These are phyloP conservation scores for Pinus albicaulis DNA, from an alignment of 75 land plant species.

Conservation along the genomic window DNA sequence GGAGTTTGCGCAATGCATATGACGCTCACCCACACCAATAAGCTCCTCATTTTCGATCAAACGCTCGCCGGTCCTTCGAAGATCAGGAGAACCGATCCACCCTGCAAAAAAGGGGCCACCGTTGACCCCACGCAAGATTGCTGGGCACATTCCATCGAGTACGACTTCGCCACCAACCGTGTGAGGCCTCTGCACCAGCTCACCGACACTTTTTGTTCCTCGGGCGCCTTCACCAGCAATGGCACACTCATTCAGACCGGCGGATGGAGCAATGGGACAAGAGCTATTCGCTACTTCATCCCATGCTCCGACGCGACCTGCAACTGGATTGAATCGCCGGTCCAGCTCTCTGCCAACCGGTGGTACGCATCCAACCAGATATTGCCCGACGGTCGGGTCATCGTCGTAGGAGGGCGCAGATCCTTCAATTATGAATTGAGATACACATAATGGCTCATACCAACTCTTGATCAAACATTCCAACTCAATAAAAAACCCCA, in stretches of 20 bases:
- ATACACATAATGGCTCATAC: too few species aligned
- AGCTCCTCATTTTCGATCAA: slow-evolving; percentile 52
- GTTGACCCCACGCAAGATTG: not conserved
- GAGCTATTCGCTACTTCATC: slow-evolving; percentile 18
- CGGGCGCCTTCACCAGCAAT: slow-evolving; percentile 28
- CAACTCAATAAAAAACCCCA: too few species aligned
- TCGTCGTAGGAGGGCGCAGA: too few species aligned
- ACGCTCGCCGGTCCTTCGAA: slow-evolving; percentile 43
- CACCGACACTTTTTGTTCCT: slow-evolving; percentile 51
- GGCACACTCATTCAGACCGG: slow-evolving; percentile 46
- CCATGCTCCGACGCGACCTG: slow-evolving; percentile 19
- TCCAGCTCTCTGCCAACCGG: not conserved
- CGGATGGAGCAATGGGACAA: slow-evolving; percentile 24
- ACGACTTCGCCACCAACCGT: slow-evolving; percentile 22
- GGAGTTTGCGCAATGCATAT: slow-evolving; percentile 72
- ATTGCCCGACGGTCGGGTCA: too few species aligned
- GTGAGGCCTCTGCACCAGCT: slow-evolving; percentile 33
- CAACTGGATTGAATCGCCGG: too few species aligned
- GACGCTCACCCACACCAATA: slow-evolving; percentile 45
- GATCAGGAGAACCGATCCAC: not conserved
- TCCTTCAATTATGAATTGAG: too few species aligned
- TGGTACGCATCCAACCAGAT: too few species aligned
- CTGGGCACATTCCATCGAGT: slow-evolving; percentile 38
- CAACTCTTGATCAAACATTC: too few species aligned
- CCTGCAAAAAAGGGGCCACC: not conserved